A percentile compares a stretch with the other conserved stretches of the same genome.
Conservation (phyloP, 805 yeast species). For the Nakazawaea molendinolei region DNA sequence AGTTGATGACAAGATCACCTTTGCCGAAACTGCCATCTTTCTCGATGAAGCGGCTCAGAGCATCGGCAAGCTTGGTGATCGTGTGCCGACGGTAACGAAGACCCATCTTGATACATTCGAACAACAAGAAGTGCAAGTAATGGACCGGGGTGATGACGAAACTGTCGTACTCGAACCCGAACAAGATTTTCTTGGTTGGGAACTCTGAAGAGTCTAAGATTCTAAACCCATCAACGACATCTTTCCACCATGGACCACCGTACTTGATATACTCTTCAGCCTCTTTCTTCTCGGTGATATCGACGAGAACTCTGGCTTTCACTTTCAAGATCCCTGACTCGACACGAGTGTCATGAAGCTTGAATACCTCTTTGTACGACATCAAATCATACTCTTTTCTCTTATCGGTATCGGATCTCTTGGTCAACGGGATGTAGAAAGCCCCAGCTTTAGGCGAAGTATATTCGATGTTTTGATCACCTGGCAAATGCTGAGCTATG, state of each 20-base stretch:
- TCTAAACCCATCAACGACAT: slow-evolving; percentile 34
- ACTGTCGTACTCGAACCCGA: slow-evolving; percentile 45
- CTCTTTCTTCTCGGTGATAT: slow-evolving; percentile 13
- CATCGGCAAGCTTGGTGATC: slow-evolving; percentile 39
- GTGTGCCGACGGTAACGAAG: slow-evolving; percentile 37
- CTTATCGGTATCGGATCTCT: slow-evolving; percentile 26
- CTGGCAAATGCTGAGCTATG: slow-evolving; percentile 25
- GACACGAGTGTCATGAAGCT: slow-evolving; percentile 42
- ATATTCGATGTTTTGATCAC: slow-evolving; percentile 35
- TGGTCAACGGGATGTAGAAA: slow-evolving; percentile 59
- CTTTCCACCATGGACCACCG: slow-evolving; percentile 43
- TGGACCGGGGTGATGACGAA: slow-evolving; percentile 53
- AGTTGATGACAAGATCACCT: slow-evolving; percentile 41
- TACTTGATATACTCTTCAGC: slow-evolving; percentile 13
- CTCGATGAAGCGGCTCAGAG: slow-evolving; percentile 31
- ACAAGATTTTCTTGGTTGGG: slow-evolving; percentile 24
- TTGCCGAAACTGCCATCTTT: slow-evolving; percentile 19
- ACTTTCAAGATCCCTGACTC: slow-evolving; percentile 38
- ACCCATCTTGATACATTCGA: slow-evolving; percentile 39
- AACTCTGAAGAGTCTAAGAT: slow-evolving; percentile 29
- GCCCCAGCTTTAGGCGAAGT: slow-evolving; percentile 72
- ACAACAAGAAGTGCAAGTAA: slow-evolving; percentile 47
- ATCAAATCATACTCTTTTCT: slow-evolving; percentile 35
- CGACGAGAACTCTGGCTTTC: slow-evolving; percentile 15
- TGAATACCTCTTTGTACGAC: slow-evolving; percentile 39